phyloP scores from a whole-genome alignment of 768 basidiomycete species.

The Strobilomyces confusus region DNA sequence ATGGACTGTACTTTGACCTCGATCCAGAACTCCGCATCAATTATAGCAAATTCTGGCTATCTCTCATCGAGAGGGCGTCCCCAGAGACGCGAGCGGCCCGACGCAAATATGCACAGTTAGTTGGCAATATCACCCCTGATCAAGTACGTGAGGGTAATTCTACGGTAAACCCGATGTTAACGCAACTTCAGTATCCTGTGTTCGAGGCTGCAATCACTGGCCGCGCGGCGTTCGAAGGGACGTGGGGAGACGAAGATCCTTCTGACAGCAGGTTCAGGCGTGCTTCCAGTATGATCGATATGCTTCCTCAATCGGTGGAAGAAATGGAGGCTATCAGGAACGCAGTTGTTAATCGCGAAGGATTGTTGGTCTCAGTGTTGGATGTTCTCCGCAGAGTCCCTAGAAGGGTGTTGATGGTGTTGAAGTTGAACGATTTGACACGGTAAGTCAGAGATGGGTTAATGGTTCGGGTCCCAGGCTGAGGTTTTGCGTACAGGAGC shows the following conservation, averaged over 20 bases:
- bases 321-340: conserved; percentile 81
- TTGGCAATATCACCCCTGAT: conserved; percentile 87
- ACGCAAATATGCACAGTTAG: conserved; percentile 81
- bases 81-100: conserved; percentile 61
- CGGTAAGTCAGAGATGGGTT: conserved; percentile 38
- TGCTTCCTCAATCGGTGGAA: conserved; percentile 63
- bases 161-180: not conserved
- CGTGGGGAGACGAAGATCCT: conserved; percentile 42
- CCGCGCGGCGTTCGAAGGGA: conserved; percentile 67
- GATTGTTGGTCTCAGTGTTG: conserved; percentile 79
- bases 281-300: conserved; percentile 74
- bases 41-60: conserved; percentile 87
- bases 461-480: not conserved
- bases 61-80: conserved; percentile 74
- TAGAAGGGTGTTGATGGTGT: conserved; percentile 74
- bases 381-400: conserved; percentile 85
- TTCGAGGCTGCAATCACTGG: conserved; percentile 94
- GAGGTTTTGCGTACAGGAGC: conserved; percentile 42
- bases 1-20: conserved; percentile 92
- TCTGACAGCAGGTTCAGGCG: conserved; percentile 42
- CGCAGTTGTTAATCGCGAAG: conserved; percentile 80
- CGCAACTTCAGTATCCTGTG: conserved; percentile 67
- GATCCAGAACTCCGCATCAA: conserved; percentile 75
- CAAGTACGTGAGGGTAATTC: conserved; percentile 47
- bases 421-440: conserved; percentile 85